Evolutionary conservation across 176 grass and related monocot genomes (phyloP), one percentile per base, ranked within the genome.

Genomic region (Avena insularis): DNA sequence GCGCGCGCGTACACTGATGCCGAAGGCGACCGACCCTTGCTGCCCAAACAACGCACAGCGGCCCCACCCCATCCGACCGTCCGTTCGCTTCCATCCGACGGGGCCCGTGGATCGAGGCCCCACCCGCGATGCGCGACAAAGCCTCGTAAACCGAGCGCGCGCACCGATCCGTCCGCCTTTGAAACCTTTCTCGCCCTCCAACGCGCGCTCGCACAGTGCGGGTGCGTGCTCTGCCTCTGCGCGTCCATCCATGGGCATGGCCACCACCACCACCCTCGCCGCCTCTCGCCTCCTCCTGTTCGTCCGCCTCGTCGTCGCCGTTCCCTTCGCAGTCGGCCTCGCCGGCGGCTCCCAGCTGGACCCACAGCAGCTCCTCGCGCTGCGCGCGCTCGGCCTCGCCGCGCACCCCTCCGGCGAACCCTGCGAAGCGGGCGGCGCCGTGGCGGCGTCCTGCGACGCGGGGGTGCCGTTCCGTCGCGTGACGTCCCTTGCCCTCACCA

Each of bases 311-410:
- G 8, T 50, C 8, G 10, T 71, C 10, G 15, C 69, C 43, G 33
- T 51, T 3, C 19, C 83, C 23, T 31, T 60, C 9, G 12, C 60
- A 10, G 9, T 82, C 45, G 29, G 20, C 1, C 6, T 23, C 33
- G 45, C 14, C 12, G 40, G 56, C 62, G 31, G 31, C 31, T 35
- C 90, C 35, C 67, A 87, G 25, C 89, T 94, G 46, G 97, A 98
- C 89, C 97, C 97, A 1, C 87, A 88, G 61, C 92, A 98, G 81
- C 90, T 92, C 13, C 65, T 89, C 10, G 93, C 96, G 4, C 88
- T 98, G 17, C 91, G 94, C 43, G 86, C 96, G 27, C 86, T 98
- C 65, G 96, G 96, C 33, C 90, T 96, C 45, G n/a, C 53, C 67
- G 11, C 78, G 78, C 47, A 9, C 64, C 11, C 62, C 1, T 58